These are phyloP conservation scores for Paracoccidioides brasiliensis DNA, from an alignment of 2,329 filamentous ascomycete genomes.

Conservation along the genomic window DNA sequence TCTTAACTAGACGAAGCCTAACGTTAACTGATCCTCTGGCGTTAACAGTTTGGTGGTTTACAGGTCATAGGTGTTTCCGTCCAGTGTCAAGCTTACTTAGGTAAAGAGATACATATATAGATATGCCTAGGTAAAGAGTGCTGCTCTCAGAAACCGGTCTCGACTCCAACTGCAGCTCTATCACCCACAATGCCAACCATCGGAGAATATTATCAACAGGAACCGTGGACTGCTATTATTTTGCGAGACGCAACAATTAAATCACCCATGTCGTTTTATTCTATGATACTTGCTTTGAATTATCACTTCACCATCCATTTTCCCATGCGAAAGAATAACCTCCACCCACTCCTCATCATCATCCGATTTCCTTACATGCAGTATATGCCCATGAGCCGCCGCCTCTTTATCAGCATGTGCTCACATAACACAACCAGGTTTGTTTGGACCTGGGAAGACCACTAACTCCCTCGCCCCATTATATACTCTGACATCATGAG, in stretches of 20 bases:
- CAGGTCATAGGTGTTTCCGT: not conserved
- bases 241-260: too few species aligned
- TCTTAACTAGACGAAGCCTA: not conserved
- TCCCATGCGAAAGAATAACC: constrained; percentile 3
- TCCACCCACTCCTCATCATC: constrained; percentile 2
- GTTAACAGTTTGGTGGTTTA: too few species aligned
- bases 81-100: not conserved
- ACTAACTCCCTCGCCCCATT: constrained; percentile 1
- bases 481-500: constrained; percentile 5
- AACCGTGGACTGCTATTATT: too few species aligned
- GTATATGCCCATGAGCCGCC: constrained; percentile 2
- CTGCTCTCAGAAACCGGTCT: too few species aligned
- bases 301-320: not conserved
- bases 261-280: too few species aligned
- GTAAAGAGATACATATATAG: too few species aligned
- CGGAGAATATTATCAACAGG: too few species aligned
- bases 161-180: too few species aligned
- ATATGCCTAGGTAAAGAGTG: too few species aligned
- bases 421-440: not conserved
- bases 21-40: too few species aligned
- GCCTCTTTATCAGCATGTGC: constrained; percentile 5
- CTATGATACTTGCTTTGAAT: too few species aligned
- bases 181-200: too few species aligned
- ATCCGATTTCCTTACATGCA: not conserved
- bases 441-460: constrained; percentile 3